Conservation (phyloP, 768 basidiomycete species). For the Boletus rex-veris region DNA sequence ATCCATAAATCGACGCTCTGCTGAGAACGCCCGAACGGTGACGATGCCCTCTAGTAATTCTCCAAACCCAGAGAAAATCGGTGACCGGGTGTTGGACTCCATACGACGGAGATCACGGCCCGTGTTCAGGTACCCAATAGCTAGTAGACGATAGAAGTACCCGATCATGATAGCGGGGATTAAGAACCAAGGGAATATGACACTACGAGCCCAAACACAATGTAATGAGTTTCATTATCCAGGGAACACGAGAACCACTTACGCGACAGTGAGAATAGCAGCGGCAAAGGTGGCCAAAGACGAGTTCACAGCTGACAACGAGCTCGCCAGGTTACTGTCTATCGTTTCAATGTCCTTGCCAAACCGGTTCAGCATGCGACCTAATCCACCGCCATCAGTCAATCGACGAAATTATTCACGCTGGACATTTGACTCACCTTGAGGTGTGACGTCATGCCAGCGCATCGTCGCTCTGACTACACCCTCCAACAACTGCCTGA, state of each 20-base stretch:
- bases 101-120: constrained; percentile 84
- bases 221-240: constrained; percentile 7
- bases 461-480: constrained; percentile 83
- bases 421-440: constrained; percentile 40
- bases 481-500: constrained; percentile 54
- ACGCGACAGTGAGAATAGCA: constrained; percentile 71
- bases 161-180: constrained; percentile 74
- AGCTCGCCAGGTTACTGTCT: constrained; percentile 64
- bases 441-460: constrained; percentile 80
- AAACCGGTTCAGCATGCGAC: constrained; percentile 85
- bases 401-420: neutral
- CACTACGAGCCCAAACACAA: constrained; percentile 29
- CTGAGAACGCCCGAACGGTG: constrained; percentile 90
- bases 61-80: constrained; percentile 80
- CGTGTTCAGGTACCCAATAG: constrained; percentile 72
- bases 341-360: constrained; percentile 87
- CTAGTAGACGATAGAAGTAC: constrained; percentile 64
- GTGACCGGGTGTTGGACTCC: constrained; percentile 84
- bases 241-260: constrained; percentile 23
- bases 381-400: constrained; percentile 30
- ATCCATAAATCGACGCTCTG: constrained; percentile 73
- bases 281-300: constrained; percentile 76
- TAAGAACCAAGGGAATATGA: constrained; percentile 81
- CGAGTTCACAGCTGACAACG: constrained; percentile 72
- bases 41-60: constrained; percentile 86